A percentile compares a stretch with the other conserved stretches of the same genome.
Conservation (phyloP, 345 rosid species). For the Limnanthes douglasii region DNA sequence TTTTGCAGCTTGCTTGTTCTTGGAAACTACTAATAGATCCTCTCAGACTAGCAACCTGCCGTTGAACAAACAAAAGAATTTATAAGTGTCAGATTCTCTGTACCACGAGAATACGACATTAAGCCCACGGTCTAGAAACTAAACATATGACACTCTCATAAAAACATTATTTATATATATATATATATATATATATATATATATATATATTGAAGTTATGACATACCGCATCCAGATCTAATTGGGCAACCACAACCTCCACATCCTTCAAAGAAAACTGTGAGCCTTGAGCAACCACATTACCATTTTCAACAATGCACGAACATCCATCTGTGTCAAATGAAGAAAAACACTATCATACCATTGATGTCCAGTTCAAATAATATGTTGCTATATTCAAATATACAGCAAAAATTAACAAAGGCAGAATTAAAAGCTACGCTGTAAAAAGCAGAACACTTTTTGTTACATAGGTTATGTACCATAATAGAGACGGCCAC, state of each 20-base stretch:
- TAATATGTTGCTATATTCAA: no score
- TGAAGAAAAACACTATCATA: slow-evolving; percentile 1
- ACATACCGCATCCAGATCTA: slow-evolving; percentile 85
- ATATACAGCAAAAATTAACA: neutral
- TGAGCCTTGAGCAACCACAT: slow-evolving; percentile 80
- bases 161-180: no score
- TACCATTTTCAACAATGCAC: slow-evolving; percentile 70
- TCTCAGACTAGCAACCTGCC: slow-evolving; percentile 84
- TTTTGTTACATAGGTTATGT: neutral
- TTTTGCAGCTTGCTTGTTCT: slow-evolving; percentile 76
- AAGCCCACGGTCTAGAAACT: no score
- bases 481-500: slow-evolving; percentile 89
- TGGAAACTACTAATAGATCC: slow-evolving; percentile 85
- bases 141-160: no score
- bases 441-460: no score
- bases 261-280: slow-evolving; percentile 88
- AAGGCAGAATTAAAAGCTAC: no score
- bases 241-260: slow-evolving; percentile 79
- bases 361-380: no score
- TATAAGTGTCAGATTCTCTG: no score
- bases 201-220: slow-evolving; percentile 4
- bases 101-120: no score
- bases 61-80: slow-evolving; percentile 10
- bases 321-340: slow-evolving; percentile 65
- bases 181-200: no score